Evolutionary conservation across 2,329 filamentous ascomycete genomes (phyloP), one percentile per base, ranked within the genome.

Genomic region (Fusarium denticulatum): DNA sequence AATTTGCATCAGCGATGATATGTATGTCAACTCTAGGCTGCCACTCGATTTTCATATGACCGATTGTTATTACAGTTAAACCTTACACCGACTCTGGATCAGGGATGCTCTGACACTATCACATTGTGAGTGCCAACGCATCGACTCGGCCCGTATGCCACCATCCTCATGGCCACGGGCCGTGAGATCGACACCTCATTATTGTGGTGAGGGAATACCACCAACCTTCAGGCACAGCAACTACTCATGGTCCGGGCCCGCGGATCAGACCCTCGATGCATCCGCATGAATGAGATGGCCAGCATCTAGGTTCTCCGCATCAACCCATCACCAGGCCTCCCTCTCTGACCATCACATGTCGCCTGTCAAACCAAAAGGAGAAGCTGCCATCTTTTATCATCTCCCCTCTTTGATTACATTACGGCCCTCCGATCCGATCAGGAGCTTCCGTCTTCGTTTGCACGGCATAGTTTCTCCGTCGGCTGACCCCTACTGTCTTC

Each of bases 371-470:
- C 74, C 65, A 34, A 73, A 63, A 63, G 16, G 26, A 74, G 67
- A 67, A 68, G 71, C 63, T 65, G 22, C 71, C 55, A 73, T 66
- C 62, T 65, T 50, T 53, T n/a, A 63, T 46, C 36, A 42, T 34
- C 30, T 43, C 49, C 20, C 34, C 37, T 55, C 28, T 26, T 55
- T 45, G 45, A 55, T 63, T 62, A 52, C 71, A 45, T 63, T 64
- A 52, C 71, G 75, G 73, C 55, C 75, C 75, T 76, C 62, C 56
- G 64, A 75, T 73, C 75, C 75, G 73, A 59, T 60, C 59, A 71
- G 62, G 59, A 57, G 42, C 65, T 64, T 59, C 42, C 57, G 59
- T 42, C 65, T 64, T 59, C 47, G 59, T 58, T 66, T 46, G 32
- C 30, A 60, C 71, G 73, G 73, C 58, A 32, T 45, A 69, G 63